Base-by-base conservation (phyloP, 2,329 filamentous ascomycete genomes). In the Cladophialophora immunda region DNA sequence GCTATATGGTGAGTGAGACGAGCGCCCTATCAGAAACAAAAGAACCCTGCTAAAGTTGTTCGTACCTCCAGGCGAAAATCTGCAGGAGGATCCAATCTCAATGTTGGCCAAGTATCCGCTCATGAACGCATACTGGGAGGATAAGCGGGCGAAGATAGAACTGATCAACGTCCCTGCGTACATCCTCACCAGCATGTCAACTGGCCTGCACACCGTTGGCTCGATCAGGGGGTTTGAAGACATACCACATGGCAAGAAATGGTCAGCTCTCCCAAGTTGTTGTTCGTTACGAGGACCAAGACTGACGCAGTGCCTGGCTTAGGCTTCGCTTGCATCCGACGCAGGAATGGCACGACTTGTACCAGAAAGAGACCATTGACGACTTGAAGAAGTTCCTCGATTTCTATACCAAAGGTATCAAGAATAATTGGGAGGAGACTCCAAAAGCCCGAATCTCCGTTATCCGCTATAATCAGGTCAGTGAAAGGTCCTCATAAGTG, bases 291-390 rank as follows among this genome's bases (percentile, higher is more conserved):
- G 8, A 32, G 36, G 19, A n/a, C 19, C 22, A 34, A 38, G 19
- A 27, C 22, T 58, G 22, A 58, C n/a, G 3, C 19, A 15, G 4
- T 34, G 27, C 19, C n/a, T 45, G 38, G 22, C 32, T 36, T 29
- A 66, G 64, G 64, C 74, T 83, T 25, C 76, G 78, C 0, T 78
- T 75, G 73, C 75, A 76, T 58, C 73, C 75, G 8, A 75, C 72
- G 6, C 81, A 83, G 65, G 82, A 84, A 65, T 84, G 81, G 82
- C 79, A 78, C 65, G 82, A 84, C 58, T 70, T 83, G 1, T 83
- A 78, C 67, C 74, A 72, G 59, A 70, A 74, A 9, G 68, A 80
- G 27, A 73, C 74, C 1, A 73, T 70, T 8, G 72, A 76, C 1
- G 81, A 84, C 57, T 73, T 84, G 1, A 65, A 73, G 4, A 60